Evolutionary conservation across 2,329 filamentous ascomycete genomes (phyloP).

Genomic region (Aspergillus novofumigatus): DNA sequence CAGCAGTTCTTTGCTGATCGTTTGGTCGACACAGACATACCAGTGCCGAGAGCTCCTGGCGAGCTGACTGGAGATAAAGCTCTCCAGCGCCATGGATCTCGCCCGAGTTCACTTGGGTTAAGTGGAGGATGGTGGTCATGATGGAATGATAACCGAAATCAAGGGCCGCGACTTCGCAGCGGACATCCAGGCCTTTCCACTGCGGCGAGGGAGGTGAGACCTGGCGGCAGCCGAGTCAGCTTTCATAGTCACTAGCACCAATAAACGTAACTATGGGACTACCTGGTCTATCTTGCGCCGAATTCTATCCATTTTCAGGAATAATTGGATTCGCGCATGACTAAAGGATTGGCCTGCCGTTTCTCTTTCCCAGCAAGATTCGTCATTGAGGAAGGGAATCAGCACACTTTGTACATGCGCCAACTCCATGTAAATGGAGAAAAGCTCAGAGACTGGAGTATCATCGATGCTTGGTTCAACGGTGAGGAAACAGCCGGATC

Average conservation of each 20-base stretch:
- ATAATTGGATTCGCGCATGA: conserved; percentile 1
- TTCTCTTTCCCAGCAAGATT: neutral
- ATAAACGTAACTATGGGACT: neutral
- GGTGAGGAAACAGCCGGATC: conserved; percentile 5
- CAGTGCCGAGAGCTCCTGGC: conserved; percentile 15
- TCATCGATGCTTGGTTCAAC: neutral
- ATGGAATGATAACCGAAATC: conserved; percentile 19
- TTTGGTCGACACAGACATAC: conserved; percentile 14
- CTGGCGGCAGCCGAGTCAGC: conserved; percentile 1
- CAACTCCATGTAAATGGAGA: conserved; percentile 15
- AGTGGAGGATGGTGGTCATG: conserved; percentile 17
- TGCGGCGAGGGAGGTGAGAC: conserved; percentile 7
- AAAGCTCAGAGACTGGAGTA: conserved; percentile 6
- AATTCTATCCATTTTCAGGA: conserved; percentile 12
- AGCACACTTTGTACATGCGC: conserved; percentile 17
- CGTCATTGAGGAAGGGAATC: conserved; percentile 7
- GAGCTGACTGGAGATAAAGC: conserved; percentile 16
- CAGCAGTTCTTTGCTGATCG: conserved; percentile 13
- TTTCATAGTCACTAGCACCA: too few species aligned
- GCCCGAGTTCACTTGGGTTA: conserved; percentile 5
- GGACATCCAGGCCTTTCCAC: conserved; percentile 17
- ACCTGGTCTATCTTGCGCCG: conserved; percentile 11
- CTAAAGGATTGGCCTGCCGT: neutral
- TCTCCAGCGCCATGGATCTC: conserved; percentile 3
- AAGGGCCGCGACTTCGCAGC: conserved; percentile 17